A percentile compares a stretch with the other conserved stretches of the same genome.
Conservation (phyloP, 805 yeast species). For the Teunomyces atbi region DNA sequence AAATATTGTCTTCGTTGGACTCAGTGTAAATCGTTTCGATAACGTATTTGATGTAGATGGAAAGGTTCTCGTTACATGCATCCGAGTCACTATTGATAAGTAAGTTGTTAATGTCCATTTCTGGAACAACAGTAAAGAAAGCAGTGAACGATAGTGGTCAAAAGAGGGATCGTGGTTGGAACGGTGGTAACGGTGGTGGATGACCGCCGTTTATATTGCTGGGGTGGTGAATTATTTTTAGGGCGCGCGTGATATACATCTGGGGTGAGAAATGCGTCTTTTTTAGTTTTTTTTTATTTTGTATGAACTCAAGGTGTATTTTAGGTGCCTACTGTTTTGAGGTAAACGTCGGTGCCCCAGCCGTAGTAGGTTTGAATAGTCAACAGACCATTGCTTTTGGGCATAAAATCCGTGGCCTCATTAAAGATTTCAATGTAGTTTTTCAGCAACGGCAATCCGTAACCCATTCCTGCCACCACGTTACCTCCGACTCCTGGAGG, state of each 20-base stretch:
- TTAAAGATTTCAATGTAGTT: slow-evolving; percentile 43
- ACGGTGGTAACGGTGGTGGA: neutral
- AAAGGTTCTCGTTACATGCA: slow-evolving; percentile 40
- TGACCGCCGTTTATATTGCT: neutral
- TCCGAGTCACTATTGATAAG: slow-evolving; percentile 35
- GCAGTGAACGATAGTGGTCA: neutral
- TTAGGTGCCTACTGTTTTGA: slow-evolving; percentile 36
- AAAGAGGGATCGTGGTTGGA: neutral
- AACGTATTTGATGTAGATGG: slow-evolving; percentile 30
- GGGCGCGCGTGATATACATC: neutral
- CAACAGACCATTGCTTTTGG: slow-evolving; percentile 36
- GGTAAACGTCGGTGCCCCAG: slow-evolving; percentile 46
- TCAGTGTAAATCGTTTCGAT: slow-evolving; percentile 28
- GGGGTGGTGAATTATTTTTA: neutral
- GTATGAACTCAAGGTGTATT: neutral
- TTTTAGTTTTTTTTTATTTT: neutral
- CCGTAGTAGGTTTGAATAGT: slow-evolving; percentile 42
- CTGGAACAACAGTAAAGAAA: neutral
- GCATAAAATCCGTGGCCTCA: slow-evolving; percentile 21
- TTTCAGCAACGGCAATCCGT: slow-evolving; percentile 82
- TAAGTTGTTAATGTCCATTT: neutral
- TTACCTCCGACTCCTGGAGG: slow-evolving; percentile 72
- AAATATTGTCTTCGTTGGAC: slow-evolving; percentile 13
- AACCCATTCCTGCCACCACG: slow-evolving; percentile 91
- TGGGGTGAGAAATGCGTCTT: neutral